Evolutionary conservation across 2,329 filamentous ascomycete genomes (phyloP).

Genomic region (Malbranchea cinnamomea): DNA sequence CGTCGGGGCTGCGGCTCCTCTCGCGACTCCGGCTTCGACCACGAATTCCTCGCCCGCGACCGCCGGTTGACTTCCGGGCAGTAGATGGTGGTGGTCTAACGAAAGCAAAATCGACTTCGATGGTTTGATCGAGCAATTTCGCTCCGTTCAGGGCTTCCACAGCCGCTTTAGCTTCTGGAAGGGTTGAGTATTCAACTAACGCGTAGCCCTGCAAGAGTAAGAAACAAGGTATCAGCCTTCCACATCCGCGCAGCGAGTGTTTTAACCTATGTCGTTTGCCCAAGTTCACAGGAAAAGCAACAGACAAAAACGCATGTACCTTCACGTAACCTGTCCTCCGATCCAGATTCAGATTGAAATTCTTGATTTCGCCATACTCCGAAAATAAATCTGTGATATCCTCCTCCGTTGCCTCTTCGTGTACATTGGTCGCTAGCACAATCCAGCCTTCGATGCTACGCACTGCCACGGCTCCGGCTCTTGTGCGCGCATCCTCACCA

Average conservation of each 20-base stretch:
- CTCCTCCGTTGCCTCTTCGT: conserved; percentile 54
- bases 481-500: conserved; percentile 28
- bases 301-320: conserved; percentile 26
- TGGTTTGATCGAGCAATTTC: conserved; percentile 51
- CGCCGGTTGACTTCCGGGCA: conserved; percentile 24
- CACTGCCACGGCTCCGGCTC: conserved; percentile 38
- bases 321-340: conserved; percentile 53
- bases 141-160: conserved; percentile 46
- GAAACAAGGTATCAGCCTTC: background rate
- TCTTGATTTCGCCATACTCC: conserved; percentile 53
- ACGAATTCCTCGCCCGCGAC: conserved; percentile 20
- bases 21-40: conserved; percentile 31
- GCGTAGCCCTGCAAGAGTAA: conserved; percentile 42
- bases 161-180: conserved; percentile 47
- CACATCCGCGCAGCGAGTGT: too few species aligned
- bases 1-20: conserved; percentile 31
- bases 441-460: conserved; percentile 57
- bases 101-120: conserved; percentile 51
- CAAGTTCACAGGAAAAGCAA: background rate
- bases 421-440: conserved; percentile 52
- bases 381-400: conserved; percentile 51
- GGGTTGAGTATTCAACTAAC: conserved; percentile 50
- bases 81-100: conserved; percentile 44
- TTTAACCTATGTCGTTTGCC: too few species aligned
- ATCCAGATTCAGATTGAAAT: conserved; percentile 51